phyloP scores from a whole-genome alignment of 257 asterid genomes.

The Ophiorrhiza pumila region DNA sequence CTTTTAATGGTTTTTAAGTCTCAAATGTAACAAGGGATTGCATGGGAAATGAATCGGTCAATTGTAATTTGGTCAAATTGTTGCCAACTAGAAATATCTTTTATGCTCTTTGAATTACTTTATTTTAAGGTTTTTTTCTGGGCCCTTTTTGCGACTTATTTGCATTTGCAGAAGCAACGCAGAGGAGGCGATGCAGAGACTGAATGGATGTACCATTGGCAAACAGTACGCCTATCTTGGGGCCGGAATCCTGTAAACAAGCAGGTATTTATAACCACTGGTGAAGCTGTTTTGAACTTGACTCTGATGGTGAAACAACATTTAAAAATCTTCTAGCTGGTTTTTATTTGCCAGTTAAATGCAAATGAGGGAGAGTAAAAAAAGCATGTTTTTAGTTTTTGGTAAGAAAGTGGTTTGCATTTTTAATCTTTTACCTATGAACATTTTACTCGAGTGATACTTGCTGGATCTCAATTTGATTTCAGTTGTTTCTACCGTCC shows the following conservation, averaged over 20 bases:
- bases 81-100: background rate
- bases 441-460: background rate
- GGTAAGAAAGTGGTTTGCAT: too few relatives aligned
- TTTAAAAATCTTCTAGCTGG: background rate
- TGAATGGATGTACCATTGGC: conserved; percentile 69
- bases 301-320: background rate
- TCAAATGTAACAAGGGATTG: background rate
- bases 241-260: conserved; percentile 72
- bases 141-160: background rate
- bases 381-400: background rate
- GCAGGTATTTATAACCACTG: conserved; percentile 38
- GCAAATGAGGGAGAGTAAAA: background rate
- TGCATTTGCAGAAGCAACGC: conserved; percentile 55
- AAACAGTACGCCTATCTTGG: conserved; percentile 89
- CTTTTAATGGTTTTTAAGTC: conserved; percentile 1
- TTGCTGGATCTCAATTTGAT: background rate
- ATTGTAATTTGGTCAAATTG: background rate
- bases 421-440: too few relatives aligned
- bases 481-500: background rate
- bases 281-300: background rate
- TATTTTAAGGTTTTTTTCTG: background rate
- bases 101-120: background rate
- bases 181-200: conserved; percentile 73
- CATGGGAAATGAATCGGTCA: background rate
- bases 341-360: background rate